phyloP scores from a whole-genome alignment of 352 stramenopile species.

The Globisporangium ultimum region DNA sequence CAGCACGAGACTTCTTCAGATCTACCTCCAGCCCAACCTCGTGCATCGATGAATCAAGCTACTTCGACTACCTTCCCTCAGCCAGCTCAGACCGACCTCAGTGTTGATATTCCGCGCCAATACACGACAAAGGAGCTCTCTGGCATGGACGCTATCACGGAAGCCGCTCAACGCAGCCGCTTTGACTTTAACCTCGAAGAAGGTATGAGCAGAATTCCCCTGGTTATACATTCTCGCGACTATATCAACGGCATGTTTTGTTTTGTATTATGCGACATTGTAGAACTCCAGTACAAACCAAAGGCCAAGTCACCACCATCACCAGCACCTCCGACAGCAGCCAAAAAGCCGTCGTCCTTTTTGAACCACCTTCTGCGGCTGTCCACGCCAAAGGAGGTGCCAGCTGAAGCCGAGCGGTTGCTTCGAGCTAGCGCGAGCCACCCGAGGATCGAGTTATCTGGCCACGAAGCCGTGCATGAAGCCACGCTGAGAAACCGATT shows the following conservation, averaged over 20 bases:
- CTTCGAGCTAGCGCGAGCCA: conserved; percentile 11
- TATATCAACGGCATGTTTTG: background rate
- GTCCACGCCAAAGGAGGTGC: background rate
- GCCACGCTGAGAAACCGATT: conserved; percentile 36
- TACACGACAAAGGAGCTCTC: conserved; percentile 16
- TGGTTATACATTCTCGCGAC: no score
- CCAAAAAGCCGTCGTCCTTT: conserved; percentile 8
- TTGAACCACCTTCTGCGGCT: conserved; percentile 10
- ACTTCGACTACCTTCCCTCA: background rate
- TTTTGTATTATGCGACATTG: background rate
- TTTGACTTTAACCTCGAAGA: conserved; percentile 27
- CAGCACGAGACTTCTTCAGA: background rate
- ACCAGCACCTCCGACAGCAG: background rate
- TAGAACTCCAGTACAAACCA: conserved; percentile 12
- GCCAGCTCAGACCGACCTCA: background rate
- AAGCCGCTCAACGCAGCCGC: conserved; percentile 23
- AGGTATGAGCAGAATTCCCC: conserved; percentile 6
- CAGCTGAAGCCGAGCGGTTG: background rate
- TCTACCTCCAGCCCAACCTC: background rate
- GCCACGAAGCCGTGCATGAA: conserved; percentile 37
- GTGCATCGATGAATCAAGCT: background rate
- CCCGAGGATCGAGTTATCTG: conserved; percentile 27
- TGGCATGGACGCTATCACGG: conserved; percentile 26
- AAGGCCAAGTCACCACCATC: background rate
- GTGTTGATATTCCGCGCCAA: conserved; percentile 1